Evolutionary conservation across 208 protist species (phyloP).

Genomic region (Jaenimonas drosophilae): DNA sequence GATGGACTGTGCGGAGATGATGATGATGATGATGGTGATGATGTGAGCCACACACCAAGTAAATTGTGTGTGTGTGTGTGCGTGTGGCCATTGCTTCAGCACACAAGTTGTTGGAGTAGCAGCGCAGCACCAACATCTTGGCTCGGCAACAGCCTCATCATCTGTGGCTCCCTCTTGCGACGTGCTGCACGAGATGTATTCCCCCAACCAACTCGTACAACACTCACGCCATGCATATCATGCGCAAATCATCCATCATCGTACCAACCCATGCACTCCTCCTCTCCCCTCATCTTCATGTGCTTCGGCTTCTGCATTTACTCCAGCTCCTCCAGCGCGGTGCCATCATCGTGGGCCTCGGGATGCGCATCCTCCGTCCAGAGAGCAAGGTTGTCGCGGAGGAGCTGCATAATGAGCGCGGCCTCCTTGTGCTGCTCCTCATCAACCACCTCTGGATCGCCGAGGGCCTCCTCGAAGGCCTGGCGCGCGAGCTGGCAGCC

Average conservation of each 20-base stretch:
- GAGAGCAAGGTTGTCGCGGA: conserved; percentile 98
- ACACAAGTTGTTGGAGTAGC: too few species aligned
- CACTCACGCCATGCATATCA: too few species aligned
- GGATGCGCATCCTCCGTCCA: conserved; percentile 94
- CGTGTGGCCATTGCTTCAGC: not conserved
- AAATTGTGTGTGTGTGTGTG: conserved; percentile 1
- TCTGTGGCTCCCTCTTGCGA: too few species aligned
- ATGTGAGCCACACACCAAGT: too few species aligned
- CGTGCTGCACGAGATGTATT: too few species aligned
- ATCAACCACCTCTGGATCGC: conserved; percentile 94
- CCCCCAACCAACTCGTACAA: too few species aligned
- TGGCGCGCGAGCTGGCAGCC: conserved; percentile 96
- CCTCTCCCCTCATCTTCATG: conserved; percentile 2
- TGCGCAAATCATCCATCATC: too few species aligned
- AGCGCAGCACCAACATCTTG: too few species aligned
- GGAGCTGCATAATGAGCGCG: conserved; percentile 99
- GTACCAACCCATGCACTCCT: too few species aligned
- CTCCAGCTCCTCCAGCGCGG: conserved; percentile 83
- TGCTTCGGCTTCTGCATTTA: conserved; percentile 31
- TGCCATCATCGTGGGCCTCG: conserved; percentile 72
- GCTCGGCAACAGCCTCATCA: too few species aligned
- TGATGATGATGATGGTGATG: too few species aligned
- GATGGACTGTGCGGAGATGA: too few species aligned
- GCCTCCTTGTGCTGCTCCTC: conserved; percentile 99
- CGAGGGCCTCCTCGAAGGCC: conserved; percentile 96